A percentile compares a stretch with the other conserved stretches of the same genome.
Evolutionary conservation across 73 alveolate species (phyloP).

Genomic region (Paramecium bursaria): DNA sequence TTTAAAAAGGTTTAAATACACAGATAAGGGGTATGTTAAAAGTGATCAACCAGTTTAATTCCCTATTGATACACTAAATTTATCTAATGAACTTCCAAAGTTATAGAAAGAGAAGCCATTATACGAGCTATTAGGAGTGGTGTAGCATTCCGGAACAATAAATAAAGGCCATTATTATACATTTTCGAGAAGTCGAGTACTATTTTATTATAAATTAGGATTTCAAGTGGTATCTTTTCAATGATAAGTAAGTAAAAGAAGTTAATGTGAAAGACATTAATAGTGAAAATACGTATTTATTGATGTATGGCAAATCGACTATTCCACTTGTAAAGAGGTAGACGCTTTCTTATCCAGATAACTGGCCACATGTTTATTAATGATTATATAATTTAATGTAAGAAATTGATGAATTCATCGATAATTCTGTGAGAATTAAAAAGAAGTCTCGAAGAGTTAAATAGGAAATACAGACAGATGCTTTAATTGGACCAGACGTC

Average conservation of each 20-base stretch:
- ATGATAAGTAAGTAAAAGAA: constrained; percentile 58
- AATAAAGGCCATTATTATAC: constrained; percentile 92
- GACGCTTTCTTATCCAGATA: constrained; percentile 62
- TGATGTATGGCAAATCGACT: constrained; percentile 79
- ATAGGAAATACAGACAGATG: too few relatives aligned
- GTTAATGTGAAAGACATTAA: constrained; percentile 49
- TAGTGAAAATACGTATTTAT: constrained; percentile 72
- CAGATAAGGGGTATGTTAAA: constrained; percentile 75
- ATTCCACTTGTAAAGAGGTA: constrained; percentile 78
- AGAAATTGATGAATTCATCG: too few relatives aligned
- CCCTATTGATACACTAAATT: constrained; percentile 80
- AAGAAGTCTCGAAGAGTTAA: too few relatives aligned
- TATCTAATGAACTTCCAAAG: constrained; percentile 78
- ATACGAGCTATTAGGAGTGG: constrained; percentile 91
- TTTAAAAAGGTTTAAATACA: constrained; percentile 83
- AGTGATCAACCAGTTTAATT: constrained; percentile 80
- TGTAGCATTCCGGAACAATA: constrained; percentile 86
- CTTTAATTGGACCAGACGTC: not conserved
- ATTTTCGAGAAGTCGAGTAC: constrained; percentile 72
- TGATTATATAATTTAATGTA: too few relatives aligned
- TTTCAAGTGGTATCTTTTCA: constrained; percentile 62
- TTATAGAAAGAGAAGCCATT: constrained; percentile 85
- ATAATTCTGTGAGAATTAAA: too few relatives aligned
- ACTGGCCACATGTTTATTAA: constrained; percentile 61
- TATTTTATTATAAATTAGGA: constrained; percentile 18